Evolutionary conservation across 306 rosid species (phyloP), one percentile per base, ranked within the genome.

Genomic region (Quercus suber): DNA sequence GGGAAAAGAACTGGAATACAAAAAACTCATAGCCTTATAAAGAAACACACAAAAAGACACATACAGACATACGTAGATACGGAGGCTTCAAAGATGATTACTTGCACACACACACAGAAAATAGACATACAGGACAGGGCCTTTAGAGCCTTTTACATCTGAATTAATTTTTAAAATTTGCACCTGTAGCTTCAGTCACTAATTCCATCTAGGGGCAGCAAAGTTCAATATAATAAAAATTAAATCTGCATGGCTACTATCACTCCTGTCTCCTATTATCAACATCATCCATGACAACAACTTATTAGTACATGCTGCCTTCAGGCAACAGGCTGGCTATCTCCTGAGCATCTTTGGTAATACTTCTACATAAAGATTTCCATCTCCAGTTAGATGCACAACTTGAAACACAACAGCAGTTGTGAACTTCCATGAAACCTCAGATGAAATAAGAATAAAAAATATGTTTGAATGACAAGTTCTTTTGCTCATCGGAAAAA

Each of bases 341-440:
- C 18, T 61, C 17, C 53, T 63, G 58, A 57, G 72, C 55, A 57
- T 31, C 55, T 64, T 20, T 59, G 37, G 73, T 19, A 31, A 49
- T 41, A 69, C 19, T 73, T 61, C 30, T 37, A 49, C 53, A 10
- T 69, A 10, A 45, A 72, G 77, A 41, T 15, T 74, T 27, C 31
- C 69, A 53, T 78, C 81, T 55, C 75, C 1, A 69, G 51, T 75
- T 18, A 13, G 60, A 78, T 27, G 57, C 30, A 31, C 25, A 20
- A 27, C 65, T 59, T n/a, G 31, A 59, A 20, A 23, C 31, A 59
- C 13, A 13, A 13, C 4, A 59, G 31, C 21, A 64, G 19, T 30
- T 30, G 20, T 15, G 19, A 59, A 23, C 28, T 21, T 59, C 25
- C 4, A 23, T 27, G 15, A 59, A 6, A 20, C 17, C 3, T 59